These are phyloP conservation scores for Flaveria bidentis DNA, from an alignment of 129 eudicot species.

Conservation along the genomic window DNA sequence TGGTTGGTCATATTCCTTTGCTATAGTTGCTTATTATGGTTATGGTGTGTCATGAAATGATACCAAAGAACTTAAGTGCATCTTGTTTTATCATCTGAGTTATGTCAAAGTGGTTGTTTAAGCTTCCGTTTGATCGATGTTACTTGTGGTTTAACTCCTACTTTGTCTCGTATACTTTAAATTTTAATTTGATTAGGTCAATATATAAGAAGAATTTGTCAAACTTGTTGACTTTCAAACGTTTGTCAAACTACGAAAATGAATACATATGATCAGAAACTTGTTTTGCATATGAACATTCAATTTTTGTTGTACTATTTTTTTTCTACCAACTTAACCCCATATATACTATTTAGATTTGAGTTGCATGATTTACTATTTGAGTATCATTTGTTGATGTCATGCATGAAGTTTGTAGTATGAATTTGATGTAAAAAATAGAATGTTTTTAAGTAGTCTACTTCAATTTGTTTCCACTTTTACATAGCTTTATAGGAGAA, in stretches of 20 bases:
- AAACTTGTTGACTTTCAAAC: not conserved
- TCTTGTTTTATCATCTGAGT: not conserved
- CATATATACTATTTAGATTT: too few relatives aligned
- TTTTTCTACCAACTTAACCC: too few relatives aligned
- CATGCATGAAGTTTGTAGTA: too few relatives aligned
- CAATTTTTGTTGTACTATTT: too few relatives aligned
- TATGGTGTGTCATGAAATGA: conserved; percentile 15
- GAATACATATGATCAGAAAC: not conserved
- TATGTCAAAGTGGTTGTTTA: conserved; percentile 12
- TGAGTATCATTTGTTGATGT: too few relatives aligned
- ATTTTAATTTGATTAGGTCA: not conserved
- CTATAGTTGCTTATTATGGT: conserved; percentile 13
- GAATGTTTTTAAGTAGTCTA: too few relatives aligned
- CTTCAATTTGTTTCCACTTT: too few relatives aligned
- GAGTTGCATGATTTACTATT: too few relatives aligned
- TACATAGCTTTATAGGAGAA: too few relatives aligned
- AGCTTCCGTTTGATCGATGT: not conserved
- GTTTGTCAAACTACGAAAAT: not conserved
- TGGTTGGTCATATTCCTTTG: conserved; percentile 3
- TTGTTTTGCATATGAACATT: not conserved
- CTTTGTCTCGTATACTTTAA: not conserved
- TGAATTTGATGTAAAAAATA: too few relatives aligned
- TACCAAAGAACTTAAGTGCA: conserved; percentile 8
- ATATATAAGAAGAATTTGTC: not conserved
- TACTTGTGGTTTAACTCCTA: not conserved